Base-by-base conservation (phyloP, 1,284 basidiomycete species). In the Polyporus tsugae region DNA sequence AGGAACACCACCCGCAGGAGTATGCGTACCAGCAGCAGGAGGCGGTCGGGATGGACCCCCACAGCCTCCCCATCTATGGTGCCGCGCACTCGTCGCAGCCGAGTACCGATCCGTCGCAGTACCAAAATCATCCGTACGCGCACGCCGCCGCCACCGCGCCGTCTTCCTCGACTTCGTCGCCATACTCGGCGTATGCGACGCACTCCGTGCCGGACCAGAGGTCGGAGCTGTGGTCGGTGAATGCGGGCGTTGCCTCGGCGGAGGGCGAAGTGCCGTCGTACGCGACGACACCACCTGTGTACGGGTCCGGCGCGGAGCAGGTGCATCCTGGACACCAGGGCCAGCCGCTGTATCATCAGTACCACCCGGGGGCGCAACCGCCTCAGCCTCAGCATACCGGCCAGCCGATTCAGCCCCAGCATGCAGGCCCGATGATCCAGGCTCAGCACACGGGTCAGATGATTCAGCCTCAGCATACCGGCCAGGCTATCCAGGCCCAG, bases 41-140 rank as follows among this genome's bases (percentile, higher is more conserved):
- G 22, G 39, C 63, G 2, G 35, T 25, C 11, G 25, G 10, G 22
- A 11, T 58, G 17, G 36, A 58, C 39, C 52, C 60, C n/a, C 68
- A 72, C 36, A 57, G 67, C 7, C 59, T 72, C 5, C 73, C 73
- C 2, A 61, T 75, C 52, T 75, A 72, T 33, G 70, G 71, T n/a
- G 71, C 64, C 22, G 66, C 60, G n/a, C 66, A 71, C 64, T 64
- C 70, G 6, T 61, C 63, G 25, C 39, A 44, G 17, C 33, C 42
- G 33, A 10, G 41, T 13, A 1, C 42, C 29, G 35, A 38, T 5
- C 35, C 63, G 9, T 57, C 69, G 0, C 60, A 68, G 10, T 63
- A 67, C 7, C 61, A 67, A 15, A 59, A 67, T 33, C 49, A 68
- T 36, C 59, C 62, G 6, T 68, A 69, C 58, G 44, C 33, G 29